Conservation (phyloP, 345 rosid species). For the Pugionium cornutum region DNA sequence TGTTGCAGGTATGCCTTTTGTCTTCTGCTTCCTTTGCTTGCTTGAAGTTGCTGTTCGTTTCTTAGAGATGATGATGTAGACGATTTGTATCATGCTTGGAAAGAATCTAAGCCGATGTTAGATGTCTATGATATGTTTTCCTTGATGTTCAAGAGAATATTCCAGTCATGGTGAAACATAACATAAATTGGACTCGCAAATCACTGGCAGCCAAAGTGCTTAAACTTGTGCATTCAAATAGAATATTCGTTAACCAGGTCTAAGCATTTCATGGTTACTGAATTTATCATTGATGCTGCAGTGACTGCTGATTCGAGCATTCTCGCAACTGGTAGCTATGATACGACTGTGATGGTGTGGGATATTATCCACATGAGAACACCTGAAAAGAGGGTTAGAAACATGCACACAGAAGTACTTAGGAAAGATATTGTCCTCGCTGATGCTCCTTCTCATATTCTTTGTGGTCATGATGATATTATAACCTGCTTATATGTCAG, state of each 20-base stretch:
- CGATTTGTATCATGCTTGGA: background rate
- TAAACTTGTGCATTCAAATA: no score
- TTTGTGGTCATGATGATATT: conserved; percentile 93
- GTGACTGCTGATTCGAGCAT: conserved; percentile 81
- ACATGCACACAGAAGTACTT: conserved; percentile 49
- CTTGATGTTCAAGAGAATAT: no score
- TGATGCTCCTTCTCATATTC: conserved; percentile 92
- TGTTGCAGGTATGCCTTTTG: conserved; percentile 75
- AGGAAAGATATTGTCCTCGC: conserved; percentile 72
- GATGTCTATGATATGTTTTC: conserved; percentile 2
- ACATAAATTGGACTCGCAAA: no score
- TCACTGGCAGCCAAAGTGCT: no score
- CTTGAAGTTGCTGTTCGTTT: background rate
- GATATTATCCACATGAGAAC: conserved; percentile 59
- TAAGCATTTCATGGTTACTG: no score
- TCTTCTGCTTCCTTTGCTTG: conserved; percentile 15
- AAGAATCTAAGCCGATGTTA: no score
- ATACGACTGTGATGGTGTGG: conserved; percentile 98
- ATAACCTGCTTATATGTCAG: conserved; percentile 85
- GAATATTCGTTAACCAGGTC: no score
- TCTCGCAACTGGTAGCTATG: conserved; percentile 96
- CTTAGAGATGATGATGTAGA: conserved; percentile 25
- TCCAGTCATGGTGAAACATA: no score
- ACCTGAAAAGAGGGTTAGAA: conserved; percentile 68
- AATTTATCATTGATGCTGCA: conserved; percentile 44